These are phyloP conservation scores for Ganoderma meredithae DNA, from an alignment of 1,284 basidiomycete genomes.

Conservation along the genomic window DNA sequence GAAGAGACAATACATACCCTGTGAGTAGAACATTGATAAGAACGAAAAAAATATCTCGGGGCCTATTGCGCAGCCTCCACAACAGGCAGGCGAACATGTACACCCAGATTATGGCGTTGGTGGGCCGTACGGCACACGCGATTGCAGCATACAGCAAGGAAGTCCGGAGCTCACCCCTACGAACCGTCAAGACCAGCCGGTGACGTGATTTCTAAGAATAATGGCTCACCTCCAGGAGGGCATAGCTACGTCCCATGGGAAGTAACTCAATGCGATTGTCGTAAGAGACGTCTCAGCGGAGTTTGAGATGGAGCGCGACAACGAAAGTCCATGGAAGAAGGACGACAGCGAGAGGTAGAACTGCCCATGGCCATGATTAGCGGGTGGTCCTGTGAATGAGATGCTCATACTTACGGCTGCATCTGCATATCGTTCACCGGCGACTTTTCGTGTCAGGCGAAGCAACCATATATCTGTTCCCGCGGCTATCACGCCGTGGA, in stretches of 20 bases:
- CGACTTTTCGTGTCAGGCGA: conserved; percentile 64
- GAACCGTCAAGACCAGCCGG: background rate
- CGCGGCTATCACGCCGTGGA: conserved; percentile 86
- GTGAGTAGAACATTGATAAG: conserved; percentile 47
- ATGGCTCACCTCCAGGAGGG: conserved; percentile 34
- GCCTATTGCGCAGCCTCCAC: conserved; percentile 52
- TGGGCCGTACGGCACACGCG: conserved; percentile 85
- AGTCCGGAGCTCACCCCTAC: conserved; percentile 42
- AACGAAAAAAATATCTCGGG: conserved; percentile 42
- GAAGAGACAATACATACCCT: conserved; percentile 49
- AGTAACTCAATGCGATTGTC: conserved; percentile 79
- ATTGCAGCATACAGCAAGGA: conserved; percentile 70
- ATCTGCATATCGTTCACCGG: conserved; percentile 66
- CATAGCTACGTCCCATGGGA: conserved; percentile 69
- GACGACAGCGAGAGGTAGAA: conserved; percentile 85
- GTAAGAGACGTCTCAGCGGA: conserved; percentile 91
- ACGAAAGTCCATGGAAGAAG: conserved; percentile 86
- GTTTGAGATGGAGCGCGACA: conserved; percentile 93
- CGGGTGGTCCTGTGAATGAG: background rate
- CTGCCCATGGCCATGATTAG: conserved; percentile 49
- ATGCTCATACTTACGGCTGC: conserved; percentile 64
- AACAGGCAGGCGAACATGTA: conserved; percentile 67
- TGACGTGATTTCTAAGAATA: background rate
- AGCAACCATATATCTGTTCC: conserved; percentile 82
- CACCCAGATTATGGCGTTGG: conserved; percentile 87